These are phyloP conservation scores for Pseudocercospora musae DNA, from an alignment of 2,329 filamentous ascomycete genomes.

Conservation along the genomic window DNA sequence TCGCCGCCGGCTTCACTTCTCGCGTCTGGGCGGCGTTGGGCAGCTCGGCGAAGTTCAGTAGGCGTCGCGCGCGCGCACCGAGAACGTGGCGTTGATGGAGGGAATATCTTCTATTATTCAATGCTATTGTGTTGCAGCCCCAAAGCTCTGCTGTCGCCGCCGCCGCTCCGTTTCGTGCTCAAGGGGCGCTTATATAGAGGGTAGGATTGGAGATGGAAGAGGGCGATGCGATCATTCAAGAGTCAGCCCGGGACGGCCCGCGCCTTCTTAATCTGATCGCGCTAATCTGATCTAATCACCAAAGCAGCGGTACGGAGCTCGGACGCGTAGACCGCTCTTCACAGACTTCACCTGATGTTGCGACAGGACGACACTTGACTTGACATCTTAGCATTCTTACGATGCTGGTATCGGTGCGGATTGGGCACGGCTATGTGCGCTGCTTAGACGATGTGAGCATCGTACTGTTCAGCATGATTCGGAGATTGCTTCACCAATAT, in stretches of 20 bases:
- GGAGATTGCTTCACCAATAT: too few relatives aligned
- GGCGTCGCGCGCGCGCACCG: constrained; percentile 6
- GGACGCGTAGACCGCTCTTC: too few relatives aligned
- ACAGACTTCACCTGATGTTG: too few relatives aligned
- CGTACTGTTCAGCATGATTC: too few relatives aligned
- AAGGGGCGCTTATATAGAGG: not conserved
- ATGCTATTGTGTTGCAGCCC: constrained; percentile 1
- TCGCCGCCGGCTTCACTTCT: constrained; percentile 5
- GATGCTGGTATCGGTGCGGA: constrained; percentile 6
- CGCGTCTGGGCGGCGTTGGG: constrained; percentile 6
- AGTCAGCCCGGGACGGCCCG: not conserved
- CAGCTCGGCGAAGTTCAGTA: constrained; percentile 3
- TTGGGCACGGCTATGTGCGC: constrained; percentile 2
- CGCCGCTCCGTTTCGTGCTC: not conserved
- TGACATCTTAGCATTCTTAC: not conserved
- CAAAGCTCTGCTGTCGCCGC: constrained; percentile 3
- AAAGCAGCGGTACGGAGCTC: too few relatives aligned
- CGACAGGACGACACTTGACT: too few relatives aligned
- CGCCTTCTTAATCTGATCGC: not conserved
- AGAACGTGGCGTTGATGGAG: not conserved
- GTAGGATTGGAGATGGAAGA: not conserved
- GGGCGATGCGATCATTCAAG: not conserved
- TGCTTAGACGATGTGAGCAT: not conserved
- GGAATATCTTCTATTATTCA: constrained; percentile 7
- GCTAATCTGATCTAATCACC: too few relatives aligned